These are phyloP conservation scores for Magnusiomyces sp. DNA, from an alignment of 1,139 yeast genomes.

Conservation along the genomic window DNA sequence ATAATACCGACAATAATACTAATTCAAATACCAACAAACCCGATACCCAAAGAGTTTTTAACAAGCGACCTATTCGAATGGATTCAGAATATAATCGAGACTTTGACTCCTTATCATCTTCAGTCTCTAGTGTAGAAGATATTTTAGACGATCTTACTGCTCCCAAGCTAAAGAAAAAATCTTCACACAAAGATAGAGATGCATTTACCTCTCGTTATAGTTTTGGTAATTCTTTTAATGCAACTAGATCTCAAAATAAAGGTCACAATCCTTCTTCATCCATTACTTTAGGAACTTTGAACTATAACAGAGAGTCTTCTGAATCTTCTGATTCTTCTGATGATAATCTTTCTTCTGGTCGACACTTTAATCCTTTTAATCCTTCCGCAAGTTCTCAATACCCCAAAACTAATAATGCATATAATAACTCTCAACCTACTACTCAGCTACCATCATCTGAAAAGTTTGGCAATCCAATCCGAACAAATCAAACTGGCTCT, in stretches of 20 bases:
- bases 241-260: constrained; percentile 12
- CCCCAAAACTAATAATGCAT: too few relatives aligned
- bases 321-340: neutral
- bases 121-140: constrained; percentile 2
- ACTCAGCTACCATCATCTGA: too few relatives aligned
- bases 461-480: too few relatives aligned
- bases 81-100: constrained; percentile 4
- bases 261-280: too few relatives aligned
- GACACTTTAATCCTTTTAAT: too few relatives aligned
- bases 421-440: too few relatives aligned
- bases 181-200: neutral
- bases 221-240: constrained; percentile 31
- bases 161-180: neutral
- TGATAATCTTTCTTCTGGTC: too few relatives aligned
- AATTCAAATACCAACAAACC: neutral
- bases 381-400: too few relatives aligned
- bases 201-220: constrained; percentile 31
- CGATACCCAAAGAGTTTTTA: neutral
- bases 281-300: neutral
- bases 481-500: constrained; percentile 14
- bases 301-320: neutral
- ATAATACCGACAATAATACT: neutral
- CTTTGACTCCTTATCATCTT: neutral
- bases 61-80: neutral
- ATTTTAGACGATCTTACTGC: constrained; percentile 3